These are phyloP conservation scores for Ceratocystis albifundus DNA, from an alignment of 2,329 filamentous ascomycete species.

Conservation along the genomic window DNA sequence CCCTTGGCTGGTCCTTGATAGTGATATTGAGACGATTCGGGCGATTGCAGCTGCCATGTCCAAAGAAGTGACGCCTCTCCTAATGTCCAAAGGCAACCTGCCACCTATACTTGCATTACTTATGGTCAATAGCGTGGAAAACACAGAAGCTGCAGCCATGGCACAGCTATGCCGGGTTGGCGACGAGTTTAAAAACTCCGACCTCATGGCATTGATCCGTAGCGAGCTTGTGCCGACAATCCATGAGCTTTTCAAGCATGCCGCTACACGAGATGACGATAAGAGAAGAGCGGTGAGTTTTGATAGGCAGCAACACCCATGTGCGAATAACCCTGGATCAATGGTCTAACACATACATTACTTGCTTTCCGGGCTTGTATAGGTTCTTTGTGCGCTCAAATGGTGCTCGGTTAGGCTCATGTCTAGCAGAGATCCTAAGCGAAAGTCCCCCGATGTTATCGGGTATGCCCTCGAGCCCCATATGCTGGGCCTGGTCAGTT, in stretches of 20 bases:
- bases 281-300: constrained; percentile 46
- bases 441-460: constrained; percentile 46
- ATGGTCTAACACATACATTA: not conserved
- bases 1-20: constrained; percentile 72
- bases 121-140: constrained; percentile 45
- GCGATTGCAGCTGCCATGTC: constrained; percentile 69
- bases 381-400: constrained; percentile 33
- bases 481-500: constrained; percentile 74
- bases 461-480: constrained; percentile 70
- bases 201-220: constrained; percentile 57
- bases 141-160: constrained; percentile 56
- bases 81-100: constrained; percentile 47
- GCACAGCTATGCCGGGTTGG: constrained; percentile 57
- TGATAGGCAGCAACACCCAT: not conserved
- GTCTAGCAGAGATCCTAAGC: constrained; percentile 34
- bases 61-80: constrained; percentile 47
- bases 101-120: constrained; percentile 48
- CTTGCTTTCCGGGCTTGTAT: too few species aligned
- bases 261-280: constrained; percentile 54
- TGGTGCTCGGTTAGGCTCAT: constrained; percentile 35
- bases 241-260: constrained; percentile 69
- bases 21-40: constrained; percentile 64
- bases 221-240: constrained; percentile 64
- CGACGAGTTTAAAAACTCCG: constrained; percentile 53
- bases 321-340: not conserved